A percentile compares a stretch with the other conserved stretches of the same genome.
phyloP scores from a whole-genome alignment of 768 basidiomycete genomes.

The Hydnum rufescens region DNA sequence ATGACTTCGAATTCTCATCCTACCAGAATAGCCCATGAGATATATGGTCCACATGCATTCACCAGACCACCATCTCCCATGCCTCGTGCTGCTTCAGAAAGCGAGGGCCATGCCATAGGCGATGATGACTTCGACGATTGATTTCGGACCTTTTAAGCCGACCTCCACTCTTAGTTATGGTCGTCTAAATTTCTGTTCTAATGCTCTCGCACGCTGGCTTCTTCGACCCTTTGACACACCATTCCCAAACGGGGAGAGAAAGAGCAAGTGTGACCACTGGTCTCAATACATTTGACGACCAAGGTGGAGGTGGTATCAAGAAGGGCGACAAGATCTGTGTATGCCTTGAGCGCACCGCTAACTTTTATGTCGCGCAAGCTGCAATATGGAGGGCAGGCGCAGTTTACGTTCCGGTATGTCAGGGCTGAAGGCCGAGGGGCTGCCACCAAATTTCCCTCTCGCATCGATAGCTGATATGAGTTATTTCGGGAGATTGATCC shows the following conservation, averaged over 20 bases:
- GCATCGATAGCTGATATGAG: neutral
- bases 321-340: slow-evolving; percentile 26
- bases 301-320: slow-evolving; percentile 15
- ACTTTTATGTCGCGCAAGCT: slow-evolving; percentile 25
- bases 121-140: neutral
- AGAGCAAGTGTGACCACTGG: no score
- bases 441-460: no score
- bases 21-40: neutral
- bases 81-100: no score
- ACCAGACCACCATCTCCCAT: no score
- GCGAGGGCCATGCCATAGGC: no score
- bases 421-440: no score
- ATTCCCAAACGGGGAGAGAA: neutral
- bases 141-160: neutral
- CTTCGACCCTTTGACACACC: neutral
- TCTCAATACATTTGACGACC: no score
- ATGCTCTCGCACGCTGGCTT: neutral
- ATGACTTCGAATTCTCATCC: neutral
- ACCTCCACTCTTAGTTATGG: neutral
- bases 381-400: slow-evolving; percentile 30
- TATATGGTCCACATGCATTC: no score
- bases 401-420: slow-evolving; percentile 31
- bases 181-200: neutral
- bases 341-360: slow-evolving; percentile 25
- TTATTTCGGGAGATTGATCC: slow-evolving; percentile 27